Percentiles rank a stretch among this genome's conserved stretches.
Conservation (phyloP, 108 stramenopile genomes). For the Discostella stelligeroides region DNA sequence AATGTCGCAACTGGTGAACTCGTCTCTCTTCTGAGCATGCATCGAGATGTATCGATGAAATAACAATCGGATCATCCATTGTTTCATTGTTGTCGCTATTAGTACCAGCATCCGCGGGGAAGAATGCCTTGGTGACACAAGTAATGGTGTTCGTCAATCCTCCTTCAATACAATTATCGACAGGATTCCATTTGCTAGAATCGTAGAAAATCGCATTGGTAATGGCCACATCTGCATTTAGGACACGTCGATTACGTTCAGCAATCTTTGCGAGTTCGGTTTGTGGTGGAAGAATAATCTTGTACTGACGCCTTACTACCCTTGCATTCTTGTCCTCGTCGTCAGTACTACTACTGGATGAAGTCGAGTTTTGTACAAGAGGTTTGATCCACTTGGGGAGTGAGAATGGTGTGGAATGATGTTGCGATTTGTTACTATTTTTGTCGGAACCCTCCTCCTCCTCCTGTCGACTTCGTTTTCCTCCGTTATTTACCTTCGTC, state of each 20-base stretch:
- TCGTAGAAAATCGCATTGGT: slow-evolving; percentile 54
- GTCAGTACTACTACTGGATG: background rate
- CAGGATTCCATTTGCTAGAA: slow-evolving; percentile 35
- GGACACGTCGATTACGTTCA: slow-evolving; percentile 51
- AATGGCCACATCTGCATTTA: slow-evolving; percentile 47
- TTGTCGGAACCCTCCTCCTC: slow-evolving; percentile 2
- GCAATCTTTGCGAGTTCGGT: slow-evolving; percentile 51
- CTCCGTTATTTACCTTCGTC: background rate
- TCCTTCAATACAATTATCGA: background rate
- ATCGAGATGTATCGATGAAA: slow-evolving; percentile 59
- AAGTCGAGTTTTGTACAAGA: slow-evolving; percentile 3
- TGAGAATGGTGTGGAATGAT: slow-evolving; percentile 11
- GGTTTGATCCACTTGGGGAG: slow-evolving; percentile 51
- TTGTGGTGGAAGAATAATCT: slow-evolving; percentile 42
- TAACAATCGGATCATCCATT: slow-evolving; percentile 39
- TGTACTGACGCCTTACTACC: slow-evolving; percentile 16
- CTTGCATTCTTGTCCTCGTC: background rate
- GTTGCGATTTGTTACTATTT: background rate
- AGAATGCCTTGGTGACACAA: slow-evolving; percentile 36
- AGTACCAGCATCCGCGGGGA: background rate
- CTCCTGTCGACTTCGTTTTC: slow-evolving; percentile 25
- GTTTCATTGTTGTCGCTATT: background rate
- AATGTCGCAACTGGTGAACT: slow-evolving; percentile 41
- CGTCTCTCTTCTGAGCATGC: slow-evolving; percentile 51
- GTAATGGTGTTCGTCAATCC: slow-evolving; percentile 27